Percentiles rank a stretch among this genome's conserved stretches.
These are phyloP conservation scores for Psidium friedrichsthalianum DNA, from an alignment of 345 rosid genomes.

Conservation along the genomic window DNA sequence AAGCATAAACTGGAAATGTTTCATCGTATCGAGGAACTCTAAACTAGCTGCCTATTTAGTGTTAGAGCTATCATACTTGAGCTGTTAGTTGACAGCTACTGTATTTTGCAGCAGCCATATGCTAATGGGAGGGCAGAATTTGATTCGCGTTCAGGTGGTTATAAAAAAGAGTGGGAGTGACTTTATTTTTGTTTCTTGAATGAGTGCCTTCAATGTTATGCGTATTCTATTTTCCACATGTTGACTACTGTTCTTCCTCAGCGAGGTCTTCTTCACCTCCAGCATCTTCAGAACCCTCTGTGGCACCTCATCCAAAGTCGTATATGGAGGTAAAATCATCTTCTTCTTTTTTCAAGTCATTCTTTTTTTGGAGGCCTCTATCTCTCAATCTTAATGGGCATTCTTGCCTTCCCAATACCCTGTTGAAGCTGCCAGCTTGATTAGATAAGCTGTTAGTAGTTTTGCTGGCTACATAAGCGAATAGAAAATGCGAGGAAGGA, in stretches of 20 bases:
- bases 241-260: conserved; percentile 19
- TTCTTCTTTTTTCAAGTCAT: neutral
- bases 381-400: neutral
- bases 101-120: conserved; percentile 36
- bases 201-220: neutral
- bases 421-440: neutral
- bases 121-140: conserved; percentile 46
- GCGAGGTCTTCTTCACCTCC: conserved; percentile 76
- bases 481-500: neutral
- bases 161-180: neutral
- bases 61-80: neutral
- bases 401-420: neutral
- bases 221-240: neutral
- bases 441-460: neutral
- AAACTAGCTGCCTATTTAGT: neutral
- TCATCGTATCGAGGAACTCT: neutral
- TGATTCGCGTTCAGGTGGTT: conserved; percentile 57
- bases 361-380: neutral
- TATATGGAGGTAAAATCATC: conserved; percentile 65
- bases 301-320: conserved; percentile 78
- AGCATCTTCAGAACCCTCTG: conserved; percentile 35
- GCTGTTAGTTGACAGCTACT: neutral
- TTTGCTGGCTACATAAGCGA: neutral
- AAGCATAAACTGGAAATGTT: neutral
- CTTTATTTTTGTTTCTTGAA: conserved; percentile 2